phyloP scores from a whole-genome alignment of 768 basidiomycete genomes.

The Pleurotus cornucopiae region DNA sequence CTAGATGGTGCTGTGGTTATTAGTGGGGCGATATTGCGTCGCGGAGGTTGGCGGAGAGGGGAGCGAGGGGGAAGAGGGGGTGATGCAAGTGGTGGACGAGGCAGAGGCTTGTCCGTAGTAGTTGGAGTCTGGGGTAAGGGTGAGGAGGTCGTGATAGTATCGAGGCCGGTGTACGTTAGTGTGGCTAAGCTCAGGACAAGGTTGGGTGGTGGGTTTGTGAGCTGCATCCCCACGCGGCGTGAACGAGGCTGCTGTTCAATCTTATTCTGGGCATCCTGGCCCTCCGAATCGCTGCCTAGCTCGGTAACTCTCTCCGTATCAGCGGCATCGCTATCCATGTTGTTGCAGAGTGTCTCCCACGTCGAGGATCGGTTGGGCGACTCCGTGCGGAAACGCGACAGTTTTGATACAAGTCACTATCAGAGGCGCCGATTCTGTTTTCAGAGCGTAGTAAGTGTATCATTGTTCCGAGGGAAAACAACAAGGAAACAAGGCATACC shows the following conservation, averaged over 20 bases:
- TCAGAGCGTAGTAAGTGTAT: neutral
- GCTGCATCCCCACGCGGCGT: slow-evolving; percentile 7
- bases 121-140: neutral
- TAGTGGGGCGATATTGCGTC: slow-evolving; percentile 7
- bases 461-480: neutral
- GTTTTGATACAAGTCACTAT: neutral
- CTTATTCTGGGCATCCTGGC: neutral
- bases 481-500: neutral
- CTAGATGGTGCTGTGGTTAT: slow-evolving; percentile 14
- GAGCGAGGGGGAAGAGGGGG: slow-evolving; percentile 20
- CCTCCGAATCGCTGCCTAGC: neutral
- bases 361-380: neutral
- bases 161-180: slow-evolving; percentile 4
- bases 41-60: slow-evolving; percentile 20
- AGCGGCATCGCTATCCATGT: slow-evolving; percentile 4
- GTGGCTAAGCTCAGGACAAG: slow-evolving; percentile 7
- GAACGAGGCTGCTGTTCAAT: slow-evolving; percentile 8
- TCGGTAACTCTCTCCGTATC: slow-evolving; percentile 1
- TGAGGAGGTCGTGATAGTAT: slow-evolving; percentile 2
- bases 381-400: neutral
- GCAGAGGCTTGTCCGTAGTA: neutral
- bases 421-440: neutral
- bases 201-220: slow-evolving; percentile 6
- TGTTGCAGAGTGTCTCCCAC: neutral
- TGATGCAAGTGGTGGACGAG: slow-evolving; percentile 7